Evolutionary conservation across 352 stramenopile species (phyloP), one percentile per base, ranked within the genome.

Genomic region (Pythium aristosporum): DNA sequence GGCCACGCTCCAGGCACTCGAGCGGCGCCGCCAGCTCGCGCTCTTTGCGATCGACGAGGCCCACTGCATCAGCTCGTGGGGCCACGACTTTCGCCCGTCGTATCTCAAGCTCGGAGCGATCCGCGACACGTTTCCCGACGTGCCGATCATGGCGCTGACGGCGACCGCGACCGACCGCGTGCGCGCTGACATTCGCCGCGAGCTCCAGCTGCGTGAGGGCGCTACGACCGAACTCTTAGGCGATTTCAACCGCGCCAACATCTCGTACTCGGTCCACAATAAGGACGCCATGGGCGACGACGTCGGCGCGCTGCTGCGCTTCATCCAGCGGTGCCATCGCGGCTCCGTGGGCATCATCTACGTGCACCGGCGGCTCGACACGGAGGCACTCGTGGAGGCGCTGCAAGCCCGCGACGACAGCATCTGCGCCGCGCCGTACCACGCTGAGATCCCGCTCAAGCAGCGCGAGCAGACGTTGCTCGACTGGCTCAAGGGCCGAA

Each of bases 61-160:
- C 5, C 93, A 98, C 63, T 98, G 92, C 71, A 88, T 98, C 69
- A 96, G 84, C 37, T 88, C 96, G 11, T 97, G 89, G 90, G 81
- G 80, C 39, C 64, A 79, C 69, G 92, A 98, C 72, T 98, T 98
- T 65, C 76, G 93, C 1, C 87, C 89, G 6, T 73, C 79, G 50
- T 89, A 88, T 56, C 76, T 71, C 8, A 71, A 72, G 15, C 53
- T 89, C 43, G 76, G 80, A 1, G 66, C 61, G 23, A 34, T 89
- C 20, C 79, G 79, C 9, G 55, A 54, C 5, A 21, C 36, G 32
- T 80, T 80, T 18, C 70, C 71, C 2, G 63, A 36, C 34, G 59
- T 84, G 0, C 77, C 77, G 0, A 74, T 97, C 63, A 84, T 98
- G 54, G 92, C 89, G 10, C 74, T 98, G 16, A 98, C 92, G 8